Evolutionary conservation across 225 moss, liverwort and hornwort species (phyloP).

Genomic region (Rhytidiadelphus loreus): DNA sequence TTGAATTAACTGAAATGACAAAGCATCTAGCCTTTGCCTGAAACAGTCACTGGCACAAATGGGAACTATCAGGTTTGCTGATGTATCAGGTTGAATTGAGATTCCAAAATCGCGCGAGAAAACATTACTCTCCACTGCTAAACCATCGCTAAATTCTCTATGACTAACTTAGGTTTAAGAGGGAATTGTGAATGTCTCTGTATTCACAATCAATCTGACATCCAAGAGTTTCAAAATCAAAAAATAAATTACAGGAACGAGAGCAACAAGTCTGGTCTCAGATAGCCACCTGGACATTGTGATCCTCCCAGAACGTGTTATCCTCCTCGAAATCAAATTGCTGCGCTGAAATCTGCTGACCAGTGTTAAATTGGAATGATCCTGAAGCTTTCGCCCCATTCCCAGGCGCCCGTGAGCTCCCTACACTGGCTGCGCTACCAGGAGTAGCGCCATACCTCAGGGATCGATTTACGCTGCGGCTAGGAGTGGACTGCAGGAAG

Average conservation of each 20-base stretch:
- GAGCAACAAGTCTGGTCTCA: not conserved
- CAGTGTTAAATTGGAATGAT: conserved; percentile 5
- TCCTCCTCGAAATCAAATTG: conserved; percentile 79
- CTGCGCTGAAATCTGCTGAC: conserved; percentile 26
- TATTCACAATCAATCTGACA: not conserved
- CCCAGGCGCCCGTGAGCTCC: conserved; percentile 30
- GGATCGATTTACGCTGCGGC: conserved; percentile 61
- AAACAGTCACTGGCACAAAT: not conserved
- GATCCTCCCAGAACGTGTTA: conserved; percentile 74
- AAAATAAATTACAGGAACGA: not conserved
- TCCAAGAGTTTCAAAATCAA: not conserved
- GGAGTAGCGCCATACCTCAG: conserved; percentile 56
- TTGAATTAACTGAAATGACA: not conserved
- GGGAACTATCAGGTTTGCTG: not conserved
- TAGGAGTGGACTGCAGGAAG: conserved; percentile 47
- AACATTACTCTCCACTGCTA: not conserved
- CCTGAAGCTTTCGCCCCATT: conserved; percentile 17
- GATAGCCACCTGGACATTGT: conserved; percentile 69
- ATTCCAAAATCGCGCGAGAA: not conserved
- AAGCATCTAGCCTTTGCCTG: not conserved
- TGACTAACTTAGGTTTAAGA: not conserved
- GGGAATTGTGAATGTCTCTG: not conserved
- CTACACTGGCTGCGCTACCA: conserved; percentile 31
- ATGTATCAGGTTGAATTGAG: not conserved
- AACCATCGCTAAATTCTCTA: not conserved